phyloP scores from a whole-genome alignment of 78 protist species.

The Carpediemonas membranifera region DNA sequence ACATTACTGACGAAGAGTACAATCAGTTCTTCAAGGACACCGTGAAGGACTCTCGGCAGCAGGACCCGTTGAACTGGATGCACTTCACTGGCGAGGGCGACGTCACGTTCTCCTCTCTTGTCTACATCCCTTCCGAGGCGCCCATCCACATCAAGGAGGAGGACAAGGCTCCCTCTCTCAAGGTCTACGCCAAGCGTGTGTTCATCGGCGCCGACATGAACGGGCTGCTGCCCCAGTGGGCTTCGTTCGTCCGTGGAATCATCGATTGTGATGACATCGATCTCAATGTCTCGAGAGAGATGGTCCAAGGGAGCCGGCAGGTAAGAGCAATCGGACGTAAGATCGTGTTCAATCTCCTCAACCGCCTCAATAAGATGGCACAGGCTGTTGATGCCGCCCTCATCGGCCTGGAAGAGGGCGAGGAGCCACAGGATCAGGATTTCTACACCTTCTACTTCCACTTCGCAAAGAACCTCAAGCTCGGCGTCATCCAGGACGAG shows the following conservation, averaged over 20 bases:
- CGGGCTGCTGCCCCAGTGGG: slow-evolving; percentile 87
- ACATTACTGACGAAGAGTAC: slow-evolving; percentile 70
- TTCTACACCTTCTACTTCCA: slow-evolving; percentile 65
- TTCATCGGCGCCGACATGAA: slow-evolving; percentile 79
- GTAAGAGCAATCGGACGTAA: slow-evolving; percentile 67
- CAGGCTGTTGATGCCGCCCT: neutral
- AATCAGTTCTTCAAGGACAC: slow-evolving; percentile 73
- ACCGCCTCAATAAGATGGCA: slow-evolving; percentile 59
- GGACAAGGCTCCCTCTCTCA: slow-evolving; percentile 24
- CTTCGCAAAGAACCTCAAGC: slow-evolving; percentile 76
- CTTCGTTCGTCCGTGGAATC: slow-evolving; percentile 83
- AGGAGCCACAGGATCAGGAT: slow-evolving; percentile 26
- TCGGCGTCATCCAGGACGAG: slow-evolving; percentile 89
- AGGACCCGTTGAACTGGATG: slow-evolving; percentile 47
- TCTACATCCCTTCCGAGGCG: slow-evolving; percentile 84
- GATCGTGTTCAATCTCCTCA: slow-evolving; percentile 75
- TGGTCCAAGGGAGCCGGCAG: slow-evolving; percentile 65
- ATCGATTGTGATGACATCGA: slow-evolving; percentile 95
- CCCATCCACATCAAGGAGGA: slow-evolving; percentile 27
- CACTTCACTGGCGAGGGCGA: slow-evolving; percentile 88
- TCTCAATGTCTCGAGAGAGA: slow-evolving; percentile 93
- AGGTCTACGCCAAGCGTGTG: slow-evolving; percentile 90
- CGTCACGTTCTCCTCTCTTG: slow-evolving; percentile 68
- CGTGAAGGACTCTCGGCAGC: slow-evolving; percentile 50
- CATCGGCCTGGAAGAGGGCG: neutral